Conservation (phyloP, 2,329 filamentous ascomycete genomes). For the Sporothrix schenckii region DNA sequence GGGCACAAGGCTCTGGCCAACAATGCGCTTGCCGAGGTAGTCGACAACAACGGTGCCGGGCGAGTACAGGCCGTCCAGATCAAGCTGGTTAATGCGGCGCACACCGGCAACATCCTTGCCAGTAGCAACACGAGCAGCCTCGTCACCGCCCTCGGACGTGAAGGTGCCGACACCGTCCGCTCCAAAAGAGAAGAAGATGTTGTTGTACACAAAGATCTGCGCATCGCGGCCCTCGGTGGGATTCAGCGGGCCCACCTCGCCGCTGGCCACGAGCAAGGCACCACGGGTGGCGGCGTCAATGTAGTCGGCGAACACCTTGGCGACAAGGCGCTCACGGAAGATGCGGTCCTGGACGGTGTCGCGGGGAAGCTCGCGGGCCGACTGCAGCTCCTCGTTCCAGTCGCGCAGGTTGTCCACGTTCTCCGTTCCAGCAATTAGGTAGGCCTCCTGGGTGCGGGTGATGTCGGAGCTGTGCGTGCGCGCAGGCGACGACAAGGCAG, state of each 20-base stretch:
- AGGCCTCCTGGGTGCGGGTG: slow-evolving; percentile 89
- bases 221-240: slow-evolving; percentile 90
- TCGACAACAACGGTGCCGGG: slow-evolving; percentile 96
- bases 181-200: slow-evolving; percentile 98
- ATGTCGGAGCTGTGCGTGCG: slow-evolving; percentile 78
- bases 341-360: slow-evolving; percentile 94
- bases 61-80: slow-evolving; percentile 91
- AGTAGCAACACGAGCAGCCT: slow-evolving; percentile 92
- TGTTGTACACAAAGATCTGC: slow-evolving; percentile 99
- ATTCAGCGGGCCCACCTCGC: slow-evolving; percentile 91
- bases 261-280: slow-evolving; percentile 86
- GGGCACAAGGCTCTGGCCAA: slow-evolving; percentile 96
- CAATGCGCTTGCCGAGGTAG: slow-evolving; percentile 94
- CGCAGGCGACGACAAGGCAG: slow-evolving; percentile 64
- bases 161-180: slow-evolving; percentile 98
- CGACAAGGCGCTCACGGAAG: slow-evolving; percentile 89
- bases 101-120: slow-evolving; percentile 96
- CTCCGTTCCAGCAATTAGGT: slow-evolving; percentile 84
- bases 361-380: slow-evolving; percentile 89
- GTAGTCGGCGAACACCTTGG: slow-evolving; percentile 97
- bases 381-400: slow-evolving; percentile 99
- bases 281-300: slow-evolving; percentile 92
- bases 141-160: slow-evolving; percentile 92
- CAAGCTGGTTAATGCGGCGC: slow-evolving; percentile 92
- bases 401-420: slow-evolving; percentile 93